Evolutionary conservation across 352 stramenopile species (phyloP).

Genomic region (Phytophthora rubi): DNA sequence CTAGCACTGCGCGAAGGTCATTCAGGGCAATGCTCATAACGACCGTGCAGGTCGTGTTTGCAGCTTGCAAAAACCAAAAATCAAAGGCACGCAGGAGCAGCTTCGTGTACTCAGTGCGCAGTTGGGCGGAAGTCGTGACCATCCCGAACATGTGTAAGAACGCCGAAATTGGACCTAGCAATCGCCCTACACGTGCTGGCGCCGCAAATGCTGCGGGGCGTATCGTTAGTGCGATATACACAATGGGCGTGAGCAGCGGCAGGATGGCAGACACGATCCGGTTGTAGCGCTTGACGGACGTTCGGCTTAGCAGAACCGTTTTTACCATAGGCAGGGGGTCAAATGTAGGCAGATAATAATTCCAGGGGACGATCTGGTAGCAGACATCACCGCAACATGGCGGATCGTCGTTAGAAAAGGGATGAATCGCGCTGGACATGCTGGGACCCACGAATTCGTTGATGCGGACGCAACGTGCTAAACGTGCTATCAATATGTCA

Average conservation of each 20-base stretch:
- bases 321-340: conserved; percentile 14
- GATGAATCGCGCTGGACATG: neutral
- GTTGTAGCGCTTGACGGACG: conserved; percentile 5
- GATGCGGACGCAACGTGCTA: neutral
- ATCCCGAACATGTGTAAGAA: conserved; percentile 1
- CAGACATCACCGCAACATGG: neutral
- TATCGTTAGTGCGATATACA: neutral
- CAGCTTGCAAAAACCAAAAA: conserved; percentile 16
- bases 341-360: conserved; percentile 6
- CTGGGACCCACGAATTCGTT: neutral
- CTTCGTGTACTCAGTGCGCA: conserved; percentile 5
- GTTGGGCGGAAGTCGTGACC: neutral
- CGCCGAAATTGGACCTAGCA: conserved; percentile 8
- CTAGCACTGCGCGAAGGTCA: conserved; percentile 6
- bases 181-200: conserved; percentile 2
- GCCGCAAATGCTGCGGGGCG: conserved; percentile 7
- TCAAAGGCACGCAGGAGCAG: conserved; percentile 11
- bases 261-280: neutral
- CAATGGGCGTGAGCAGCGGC: neutral
- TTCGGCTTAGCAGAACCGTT: conserved; percentile 1
- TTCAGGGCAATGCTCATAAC: conserved; percentile 7
- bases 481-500: neutral
- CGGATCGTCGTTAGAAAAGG: neutral
- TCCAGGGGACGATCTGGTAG: conserved; percentile 15
- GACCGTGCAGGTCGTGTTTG: conserved; percentile 15